A percentile compares a stretch with the other conserved stretches of the same genome.
Evolutionary conservation across 148 eudicot genomes (phyloP).

Genomic region (Silene conica): DNA sequence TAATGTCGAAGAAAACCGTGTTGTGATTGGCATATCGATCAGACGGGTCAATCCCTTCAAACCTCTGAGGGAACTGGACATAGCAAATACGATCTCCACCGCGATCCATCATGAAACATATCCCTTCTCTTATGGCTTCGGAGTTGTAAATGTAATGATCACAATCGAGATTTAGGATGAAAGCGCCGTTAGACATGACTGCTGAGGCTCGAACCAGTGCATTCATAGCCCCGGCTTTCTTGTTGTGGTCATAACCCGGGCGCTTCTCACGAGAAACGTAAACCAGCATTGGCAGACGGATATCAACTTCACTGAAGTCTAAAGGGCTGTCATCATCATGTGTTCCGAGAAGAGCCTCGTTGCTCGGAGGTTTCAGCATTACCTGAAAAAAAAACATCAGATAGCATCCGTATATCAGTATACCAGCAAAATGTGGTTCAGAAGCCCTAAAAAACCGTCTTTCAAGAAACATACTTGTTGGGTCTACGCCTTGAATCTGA

Average conservation of each 20-base stretch:
- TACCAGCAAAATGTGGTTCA: not conserved
- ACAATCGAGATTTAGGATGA: constrained; percentile 86
- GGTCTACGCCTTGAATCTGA: too few species aligned
- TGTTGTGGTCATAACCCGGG: constrained; percentile 95
- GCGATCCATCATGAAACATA: constrained; percentile 98
- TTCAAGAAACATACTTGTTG: too few species aligned
- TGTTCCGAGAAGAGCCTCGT: constrained; percentile 58
- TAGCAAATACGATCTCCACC: constrained; percentile 91
- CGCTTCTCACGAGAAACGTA: constrained; percentile 96
- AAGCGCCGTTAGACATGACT: constrained; percentile 94
- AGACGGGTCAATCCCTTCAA: constrained; percentile 92
- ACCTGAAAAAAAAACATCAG: constrained; percentile 44
- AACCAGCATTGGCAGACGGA: constrained; percentile 86
- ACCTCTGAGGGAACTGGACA: constrained; percentile 91
- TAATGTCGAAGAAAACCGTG: constrained; percentile 88
- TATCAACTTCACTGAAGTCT: constrained; percentile 69
- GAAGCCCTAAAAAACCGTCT: not conserved
- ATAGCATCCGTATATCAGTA: constrained; percentile 1
- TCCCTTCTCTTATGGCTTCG: constrained; percentile 81
- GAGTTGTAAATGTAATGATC: constrained; percentile 95
- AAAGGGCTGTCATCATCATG: constrained; percentile 32
- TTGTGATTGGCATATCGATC: constrained; percentile 96
- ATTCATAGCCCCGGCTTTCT: constrained; percentile 98
- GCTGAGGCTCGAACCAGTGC: constrained; percentile 96
- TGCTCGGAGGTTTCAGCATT: constrained; percentile 98